phyloP scores from a whole-genome alignment of 169 alveolate species.

The Plasmodium cynomolgi region DNA sequence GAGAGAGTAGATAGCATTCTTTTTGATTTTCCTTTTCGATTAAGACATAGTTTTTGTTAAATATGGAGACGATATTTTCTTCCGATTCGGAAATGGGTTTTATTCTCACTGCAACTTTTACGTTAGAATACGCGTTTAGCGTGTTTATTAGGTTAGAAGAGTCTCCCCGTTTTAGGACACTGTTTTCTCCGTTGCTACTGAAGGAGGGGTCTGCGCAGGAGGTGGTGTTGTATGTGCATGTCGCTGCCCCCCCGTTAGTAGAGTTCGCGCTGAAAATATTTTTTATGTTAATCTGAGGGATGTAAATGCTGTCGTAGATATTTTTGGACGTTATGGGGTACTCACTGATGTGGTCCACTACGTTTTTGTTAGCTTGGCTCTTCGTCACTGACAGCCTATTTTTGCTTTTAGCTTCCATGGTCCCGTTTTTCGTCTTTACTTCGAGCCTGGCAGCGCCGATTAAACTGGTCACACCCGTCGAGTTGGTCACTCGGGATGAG shows the following conservation, averaged over 20 bases:
- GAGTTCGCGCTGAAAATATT: neutral
- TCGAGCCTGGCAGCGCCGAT: neutral
- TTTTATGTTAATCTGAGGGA: slow-evolving; percentile 70
- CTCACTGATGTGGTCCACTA: slow-evolving; percentile 25
- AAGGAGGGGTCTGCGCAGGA: neutral
- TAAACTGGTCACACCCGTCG: neutral
- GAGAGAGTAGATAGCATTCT: slow-evolving; percentile 83
- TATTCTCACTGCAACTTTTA: slow-evolving; percentile 73
- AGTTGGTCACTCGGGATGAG: too few species aligned
- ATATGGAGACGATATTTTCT: slow-evolving; percentile 69
- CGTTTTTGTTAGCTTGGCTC: slow-evolving; percentile 3
- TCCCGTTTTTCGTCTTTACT: neutral
- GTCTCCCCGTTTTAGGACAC: neutral
- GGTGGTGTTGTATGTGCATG: neutral
- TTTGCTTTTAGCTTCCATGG: slow-evolving; percentile 11
- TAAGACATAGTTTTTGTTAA: slow-evolving; percentile 67
- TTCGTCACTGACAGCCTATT: neutral
- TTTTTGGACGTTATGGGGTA: slow-evolving; percentile 73
- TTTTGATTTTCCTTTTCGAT: slow-evolving; percentile 73
- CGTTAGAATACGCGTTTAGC: slow-evolving; percentile 62
- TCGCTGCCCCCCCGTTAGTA: neutral
- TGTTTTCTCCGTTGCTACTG: neutral
- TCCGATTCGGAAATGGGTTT: slow-evolving; percentile 53
- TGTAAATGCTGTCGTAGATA: slow-evolving; percentile 71
- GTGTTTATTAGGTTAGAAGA: slow-evolving; percentile 36